phyloP scores from a whole-genome alignment of 768 basidiomycete genomes.

The Chalciporus piperatus region DNA sequence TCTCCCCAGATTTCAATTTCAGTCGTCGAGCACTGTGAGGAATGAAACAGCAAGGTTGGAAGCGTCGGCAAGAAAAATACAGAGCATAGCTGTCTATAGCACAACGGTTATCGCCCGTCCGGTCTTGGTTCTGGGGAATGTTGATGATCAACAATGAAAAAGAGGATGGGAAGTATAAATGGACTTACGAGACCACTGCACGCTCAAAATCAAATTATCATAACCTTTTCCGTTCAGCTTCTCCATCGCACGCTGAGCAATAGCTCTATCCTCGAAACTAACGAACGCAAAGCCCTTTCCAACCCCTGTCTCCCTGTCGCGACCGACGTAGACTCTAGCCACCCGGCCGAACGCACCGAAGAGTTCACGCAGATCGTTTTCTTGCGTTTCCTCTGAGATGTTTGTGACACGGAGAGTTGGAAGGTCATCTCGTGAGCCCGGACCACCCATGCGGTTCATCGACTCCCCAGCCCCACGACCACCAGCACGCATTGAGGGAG shows the following conservation, averaged over 20 bases:
- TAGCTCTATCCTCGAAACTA: constrained; percentile 79
- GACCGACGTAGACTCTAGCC: constrained; percentile 88
- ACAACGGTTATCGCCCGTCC: constrained; percentile 32
- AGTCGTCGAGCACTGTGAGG: too few species aligned
- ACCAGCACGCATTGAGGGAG: constrained; percentile 85
- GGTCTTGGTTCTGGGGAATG: constrained; percentile 40
- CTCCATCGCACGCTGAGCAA: constrained; percentile 85
- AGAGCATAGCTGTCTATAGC: constrained; percentile 4
- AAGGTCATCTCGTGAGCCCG: constrained; percentile 77
- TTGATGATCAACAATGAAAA: background rate
- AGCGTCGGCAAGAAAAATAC: background rate
- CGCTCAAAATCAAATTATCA: constrained; percentile 80
- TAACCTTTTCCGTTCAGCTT: constrained; percentile 92
- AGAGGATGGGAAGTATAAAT: background rate
- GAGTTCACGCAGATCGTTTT: constrained; percentile 89
- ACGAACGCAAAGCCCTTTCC: constrained; percentile 99
- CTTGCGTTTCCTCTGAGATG: constrained; percentile 92
- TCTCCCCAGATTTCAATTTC: too few species aligned
- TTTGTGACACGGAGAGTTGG: constrained; percentile 98
- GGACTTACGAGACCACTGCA: constrained; percentile 63
- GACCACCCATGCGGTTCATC: constrained; percentile 48
- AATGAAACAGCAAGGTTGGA: too few species aligned
- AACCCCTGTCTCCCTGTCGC: constrained; percentile 90
- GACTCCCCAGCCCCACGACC: constrained; percentile 70
- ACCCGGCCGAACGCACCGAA: constrained; percentile 86